These are phyloP conservation scores for Trypethelium eluteriae DNA, from an alignment of 495 filamentous ascomycete species.

Conservation along the genomic window DNA sequence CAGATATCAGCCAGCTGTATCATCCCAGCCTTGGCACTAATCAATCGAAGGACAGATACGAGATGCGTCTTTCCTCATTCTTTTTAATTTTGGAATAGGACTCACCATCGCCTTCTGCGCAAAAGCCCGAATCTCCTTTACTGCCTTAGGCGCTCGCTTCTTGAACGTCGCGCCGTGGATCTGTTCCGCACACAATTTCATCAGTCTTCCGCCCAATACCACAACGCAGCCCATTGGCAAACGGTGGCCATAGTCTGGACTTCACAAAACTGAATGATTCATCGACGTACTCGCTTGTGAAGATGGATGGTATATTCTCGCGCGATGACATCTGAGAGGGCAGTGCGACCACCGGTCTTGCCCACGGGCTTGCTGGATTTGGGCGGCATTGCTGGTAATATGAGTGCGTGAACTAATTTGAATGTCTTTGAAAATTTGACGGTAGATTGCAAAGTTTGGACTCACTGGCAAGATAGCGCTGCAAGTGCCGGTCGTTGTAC, in stretches of 20 bases:
- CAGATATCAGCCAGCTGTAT: conserved; percentile 16
- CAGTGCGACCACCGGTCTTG: conserved; percentile 71
- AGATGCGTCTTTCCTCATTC: no score
- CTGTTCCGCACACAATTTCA: conserved; percentile 42
- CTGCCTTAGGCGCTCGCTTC: conserved; percentile 94
- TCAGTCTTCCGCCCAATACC: conserved; percentile 40
- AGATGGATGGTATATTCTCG: conserved; percentile 99
- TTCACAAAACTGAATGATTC: conserved; percentile 40
- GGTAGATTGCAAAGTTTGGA: not conserved
- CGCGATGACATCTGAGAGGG: conserved; percentile 94
- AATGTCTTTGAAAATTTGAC: no score
- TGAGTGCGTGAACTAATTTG: not conserved
- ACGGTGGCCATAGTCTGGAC: conserved; percentile 50
- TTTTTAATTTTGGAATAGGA: conserved; percentile 12
- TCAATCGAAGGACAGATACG: no score
- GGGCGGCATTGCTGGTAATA: conserved; percentile 23
- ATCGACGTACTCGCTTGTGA: conserved; percentile 88
- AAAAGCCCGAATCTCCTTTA: conserved; percentile 98
- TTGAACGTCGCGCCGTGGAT: conserved; percentile 97
- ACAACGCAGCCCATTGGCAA: not conserved
- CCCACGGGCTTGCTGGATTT: conserved; percentile 51
- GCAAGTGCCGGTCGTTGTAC: not conserved
- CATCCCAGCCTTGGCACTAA: not conserved
- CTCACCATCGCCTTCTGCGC: conserved; percentile 92
- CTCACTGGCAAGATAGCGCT: not conserved